Evolutionary conservation across 1,139 yeast species (phyloP).

Genomic region (Yamadazyma trypodendri): DNA sequence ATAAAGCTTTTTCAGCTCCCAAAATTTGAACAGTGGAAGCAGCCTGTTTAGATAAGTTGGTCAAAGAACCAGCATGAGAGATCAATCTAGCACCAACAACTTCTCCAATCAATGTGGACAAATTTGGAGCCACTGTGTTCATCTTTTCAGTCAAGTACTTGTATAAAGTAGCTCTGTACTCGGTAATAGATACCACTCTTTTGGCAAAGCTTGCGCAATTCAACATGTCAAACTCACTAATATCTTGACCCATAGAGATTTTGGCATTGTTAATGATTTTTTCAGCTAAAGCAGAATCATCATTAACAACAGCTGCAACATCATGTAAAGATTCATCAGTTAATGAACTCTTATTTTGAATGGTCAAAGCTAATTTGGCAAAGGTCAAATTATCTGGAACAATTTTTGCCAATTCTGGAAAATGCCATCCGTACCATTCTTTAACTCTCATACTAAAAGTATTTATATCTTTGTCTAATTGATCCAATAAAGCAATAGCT

Average conservation of each 20-base stretch:
- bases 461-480: slow-evolving; percentile 94
- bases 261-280: slow-evolving; percentile 85
- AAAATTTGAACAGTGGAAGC: slow-evolving; percentile 98
- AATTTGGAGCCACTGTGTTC: slow-evolving; percentile 98
- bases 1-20: slow-evolving; percentile 99
- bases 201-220: slow-evolving; percentile 89
- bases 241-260: slow-evolving; percentile 98
- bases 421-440: slow-evolving; percentile 99
- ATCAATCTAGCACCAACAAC: slow-evolving; percentile 97
- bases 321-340: slow-evolving; percentile 85
- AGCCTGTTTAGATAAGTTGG: slow-evolving; percentile 94
- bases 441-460: slow-evolving; percentile 97
- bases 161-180: slow-evolving; percentile 90
- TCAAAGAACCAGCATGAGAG: slow-evolving; percentile 95
- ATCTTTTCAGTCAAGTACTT: slow-evolving; percentile 88
- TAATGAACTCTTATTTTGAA: slow-evolving; percentile 84
- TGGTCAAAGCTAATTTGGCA: slow-evolving; percentile 79
- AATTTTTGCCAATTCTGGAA: slow-evolving; percentile 98
- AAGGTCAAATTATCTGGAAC: slow-evolving; percentile 88
- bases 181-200: slow-evolving; percentile 91
- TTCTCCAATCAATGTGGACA: slow-evolving; percentile 94
- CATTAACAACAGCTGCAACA: slow-evolving; percentile 82
- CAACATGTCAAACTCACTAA: slow-evolving; percentile 81
- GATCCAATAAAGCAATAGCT: slow-evolving; percentile 95
- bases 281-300: slow-evolving; percentile 93